Base-by-base conservation (phyloP, 345 rosid species). In the Firmiana major region DNA sequence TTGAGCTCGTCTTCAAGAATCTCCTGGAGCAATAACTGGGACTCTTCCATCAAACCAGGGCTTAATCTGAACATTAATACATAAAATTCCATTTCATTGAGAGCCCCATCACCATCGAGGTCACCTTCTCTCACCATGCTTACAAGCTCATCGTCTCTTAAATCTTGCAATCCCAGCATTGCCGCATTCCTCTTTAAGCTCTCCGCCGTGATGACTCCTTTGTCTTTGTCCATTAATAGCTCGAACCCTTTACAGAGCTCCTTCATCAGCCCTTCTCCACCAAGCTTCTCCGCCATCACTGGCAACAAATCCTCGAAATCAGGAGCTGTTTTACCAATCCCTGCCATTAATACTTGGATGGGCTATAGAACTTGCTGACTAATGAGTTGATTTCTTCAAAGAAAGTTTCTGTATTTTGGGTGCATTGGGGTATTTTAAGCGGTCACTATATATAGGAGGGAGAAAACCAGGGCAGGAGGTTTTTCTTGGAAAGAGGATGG, bases 51-150 rank as follows among this genome's bases (percentile, higher is more conserved):
- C 84, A 89, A 71, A 19, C 75, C 85, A 46, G 92, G 92, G 80
- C 92, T 89, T 65, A 87, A 73, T 84, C 89, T 83, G 84, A 89
- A 85, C 92, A 89, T 87, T 81, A 89, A 58, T 5, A 89, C 85
- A 71, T 90, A 89, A 51, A 89, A 89, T 84, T 89, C 90, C 84
- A 80, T 85, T 81, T 87, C 83, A 34, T 74, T 83, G 34, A 85
- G 87, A 10, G 82, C 85, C 3, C 90, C 90, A 46, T 89, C 92
- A 4, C 88, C 84, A 59, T 89, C 92, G 3, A 80, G 66, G 49
- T 87, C 92, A 1, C 92, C 92, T 79, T 89, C 90, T 81, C 38
- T 58, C 12, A 89, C 81, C 90, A 89, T 89, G 79, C 85, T 73
- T 15, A 45, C 85, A 7, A 84, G 80, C 73, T 89, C 84, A 38